Percentiles rank a stretch among this genome's conserved stretches.
phyloP scores from a whole-genome alignment of 2,329 filamentous ascomycete species.

The Salinomyces thailandicus region DNA sequence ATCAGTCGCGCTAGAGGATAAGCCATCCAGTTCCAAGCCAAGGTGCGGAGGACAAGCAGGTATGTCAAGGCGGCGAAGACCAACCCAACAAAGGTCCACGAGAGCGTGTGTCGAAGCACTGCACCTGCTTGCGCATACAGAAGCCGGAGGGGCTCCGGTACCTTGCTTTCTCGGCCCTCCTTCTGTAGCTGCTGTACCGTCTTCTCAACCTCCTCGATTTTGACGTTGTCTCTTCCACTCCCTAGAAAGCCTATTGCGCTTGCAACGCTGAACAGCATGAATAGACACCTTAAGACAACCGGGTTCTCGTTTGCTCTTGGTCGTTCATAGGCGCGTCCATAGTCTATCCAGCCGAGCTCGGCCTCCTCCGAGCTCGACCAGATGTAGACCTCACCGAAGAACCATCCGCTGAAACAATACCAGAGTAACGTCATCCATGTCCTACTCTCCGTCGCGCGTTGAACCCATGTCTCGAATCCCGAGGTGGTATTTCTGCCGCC shows the following conservation, averaged over 20 bases:
- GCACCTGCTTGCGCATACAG: slow-evolving; percentile 3
- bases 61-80: slow-evolving; percentile 43
- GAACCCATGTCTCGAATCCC: slow-evolving; percentile 52
- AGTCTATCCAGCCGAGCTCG: slow-evolving; percentile 63
- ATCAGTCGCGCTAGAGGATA: slow-evolving; percentile 61
- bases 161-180: not conserved
- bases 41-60: slow-evolving; percentile 48
- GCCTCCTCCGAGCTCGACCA: slow-evolving; percentile 50
- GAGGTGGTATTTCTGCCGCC: slow-evolving; percentile 55
- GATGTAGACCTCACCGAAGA: slow-evolving; percentile 73
- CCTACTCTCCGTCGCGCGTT: slow-evolving; percentile 31
- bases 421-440: slow-evolving; percentile 62
- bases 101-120: slow-evolving; percentile 11
- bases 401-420: slow-evolving; percentile 66
- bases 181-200: not conserved
- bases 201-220: slow-evolving; percentile 26
- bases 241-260: slow-evolving; percentile 62
- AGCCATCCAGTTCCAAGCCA: slow-evolving; percentile 56
- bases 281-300: slow-evolving; percentile 64
- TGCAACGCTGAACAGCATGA: slow-evolving; percentile 56
- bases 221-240: slow-evolving; percentile 61
- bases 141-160: slow-evolving; percentile 7
- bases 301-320: slow-evolving; percentile 75
- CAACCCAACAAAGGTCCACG: slow-evolving; percentile 10
- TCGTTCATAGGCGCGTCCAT: slow-evolving; percentile 54